phyloP scores from a whole-genome alignment of 2,329 filamentous ascomycete species.

The Aureobasidium zeae region DNA sequence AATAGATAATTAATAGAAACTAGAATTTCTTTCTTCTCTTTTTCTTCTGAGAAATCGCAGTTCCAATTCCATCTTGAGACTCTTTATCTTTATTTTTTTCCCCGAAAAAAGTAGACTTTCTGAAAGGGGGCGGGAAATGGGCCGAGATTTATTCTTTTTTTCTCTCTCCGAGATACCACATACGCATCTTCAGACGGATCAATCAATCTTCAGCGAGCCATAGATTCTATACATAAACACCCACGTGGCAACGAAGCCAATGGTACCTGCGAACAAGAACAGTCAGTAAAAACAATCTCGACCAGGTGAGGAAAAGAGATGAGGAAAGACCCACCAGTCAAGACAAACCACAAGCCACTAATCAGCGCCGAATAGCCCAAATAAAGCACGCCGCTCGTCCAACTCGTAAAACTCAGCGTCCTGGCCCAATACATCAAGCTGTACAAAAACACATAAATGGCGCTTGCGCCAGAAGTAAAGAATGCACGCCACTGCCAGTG shows the following conservation, averaged over 20 bases:
- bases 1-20: no score
- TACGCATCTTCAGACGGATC: no score
- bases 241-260: constrained; percentile 93
- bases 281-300: constrained; percentile 20
- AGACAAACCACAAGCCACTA: constrained; percentile 82
- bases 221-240: constrained; percentile 92
- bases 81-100: no score
- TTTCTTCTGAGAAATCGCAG: no score
- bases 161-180: no score
- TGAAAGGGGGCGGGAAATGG: no score
- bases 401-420: constrained; percentile 72
- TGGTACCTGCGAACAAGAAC: constrained; percentile 55
- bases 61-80: no score
- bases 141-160: neutral
- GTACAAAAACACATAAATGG: constrained; percentile 84
- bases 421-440: constrained; percentile 85
- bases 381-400: constrained; percentile 84
- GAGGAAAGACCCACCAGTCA: constrained; percentile 62
- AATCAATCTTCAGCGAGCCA: constrained; percentile 96
- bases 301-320: neutral
- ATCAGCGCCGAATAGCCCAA: constrained; percentile 86
- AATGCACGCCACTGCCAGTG: constrained; percentile 99
- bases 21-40: no score
- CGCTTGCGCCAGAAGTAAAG: constrained; percentile 80
- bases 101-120: no score